Evolutionary conservation across 306 rosid genomes (phyloP), one percentile per base, ranked within the genome.

Genomic region (Begonia peltatifolia): DNA sequence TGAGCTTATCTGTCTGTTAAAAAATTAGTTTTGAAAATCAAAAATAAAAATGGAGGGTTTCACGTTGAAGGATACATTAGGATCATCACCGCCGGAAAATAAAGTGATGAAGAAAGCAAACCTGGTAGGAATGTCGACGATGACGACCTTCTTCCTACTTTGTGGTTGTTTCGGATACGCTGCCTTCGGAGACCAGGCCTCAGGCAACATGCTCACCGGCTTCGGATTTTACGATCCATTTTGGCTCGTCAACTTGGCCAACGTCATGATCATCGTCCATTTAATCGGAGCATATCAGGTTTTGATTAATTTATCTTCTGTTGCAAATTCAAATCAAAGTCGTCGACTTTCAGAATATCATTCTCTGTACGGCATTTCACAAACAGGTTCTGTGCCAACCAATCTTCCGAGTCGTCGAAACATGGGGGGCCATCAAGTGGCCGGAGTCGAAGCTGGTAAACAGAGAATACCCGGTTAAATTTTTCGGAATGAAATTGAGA

Each of bases 221-320:
- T 77, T 80, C 54, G 95, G 76, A 57, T 74, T 68, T 62, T 68
- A 67, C 0, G 76, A 77, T n/a, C 76, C 83, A 11, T 72, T 67
- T 15, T 85, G 92, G 87, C 56, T 79, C 41, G 68, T 85, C 9
- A 75, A 82, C 14, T 9, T 74, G 41, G 87, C 84, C 47, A 79
- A 86, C 15, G 17, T 66, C 23, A 74, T 36, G 65, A 69, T 82
- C 12, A 63, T 79, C 53, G 70, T 82, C 56, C 93, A 85, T 66
- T 63, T 85, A 41, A 52, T 81, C 36, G 95, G 92, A 36, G 92
- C 87, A 36, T 86, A 67, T 68, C 90, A 81, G 94, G 94, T 84
- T 35, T 0, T 36, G 36, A 11, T 30, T 30, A 30, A 30, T 30
- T 30, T 7, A 30, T 30, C 38, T 30, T 30, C 38, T 30, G 1